These are phyloP conservation scores for Thermomyces lanuginosus DNA, from an alignment of 2,329 filamentous ascomycete genomes.

Conservation along the genomic window DNA sequence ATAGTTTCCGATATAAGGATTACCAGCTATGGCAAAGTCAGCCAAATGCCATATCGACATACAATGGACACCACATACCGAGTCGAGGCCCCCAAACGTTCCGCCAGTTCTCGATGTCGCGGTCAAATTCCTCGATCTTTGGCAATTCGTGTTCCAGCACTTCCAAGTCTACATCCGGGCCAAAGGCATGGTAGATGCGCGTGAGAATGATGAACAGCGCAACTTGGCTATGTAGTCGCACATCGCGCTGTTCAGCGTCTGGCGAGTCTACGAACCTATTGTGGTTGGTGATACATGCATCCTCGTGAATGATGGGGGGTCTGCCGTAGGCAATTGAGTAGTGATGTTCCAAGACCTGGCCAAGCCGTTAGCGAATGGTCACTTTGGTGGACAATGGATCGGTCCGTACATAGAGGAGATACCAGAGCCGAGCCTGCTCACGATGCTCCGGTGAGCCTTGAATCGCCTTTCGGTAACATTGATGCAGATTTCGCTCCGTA, in stretches of 20 bases:
- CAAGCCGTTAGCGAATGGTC: background rate
- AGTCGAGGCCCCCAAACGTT: constrained; percentile 20
- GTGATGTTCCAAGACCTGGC: constrained; percentile 27
- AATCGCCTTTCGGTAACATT: constrained; percentile 26
- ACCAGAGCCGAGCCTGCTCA: constrained; percentile 24
- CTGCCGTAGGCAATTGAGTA: constrained; percentile 30
- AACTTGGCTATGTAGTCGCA: constrained; percentile 27
- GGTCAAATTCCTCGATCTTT: constrained; percentile 25
- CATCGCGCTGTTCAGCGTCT: constrained; percentile 17
- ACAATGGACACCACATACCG: constrained; percentile 10
- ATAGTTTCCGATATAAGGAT: constrained; percentile 32
- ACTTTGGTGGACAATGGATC: background rate
- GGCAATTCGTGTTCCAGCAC: constrained; percentile 25
- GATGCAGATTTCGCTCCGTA: constrained; percentile 27
- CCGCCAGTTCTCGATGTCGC: constrained; percentile 24
- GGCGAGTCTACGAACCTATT: constrained; percentile 17
- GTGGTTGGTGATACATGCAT: constrained; percentile 22
- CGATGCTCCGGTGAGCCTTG: constrained; percentile 22
- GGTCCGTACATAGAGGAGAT: constrained; percentile 26
- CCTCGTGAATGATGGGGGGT: constrained; percentile 28
- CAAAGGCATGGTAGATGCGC: constrained; percentile 29
- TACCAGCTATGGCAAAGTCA: constrained; percentile 20
- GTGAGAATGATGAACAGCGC: constrained; percentile 30
- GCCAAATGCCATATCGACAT: background rate
- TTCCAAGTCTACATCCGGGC: constrained; percentile 27